Base-by-base conservation (phyloP, 2,329 filamentous ascomycete species). In the Aspergillus novoparasiticus region DNA sequence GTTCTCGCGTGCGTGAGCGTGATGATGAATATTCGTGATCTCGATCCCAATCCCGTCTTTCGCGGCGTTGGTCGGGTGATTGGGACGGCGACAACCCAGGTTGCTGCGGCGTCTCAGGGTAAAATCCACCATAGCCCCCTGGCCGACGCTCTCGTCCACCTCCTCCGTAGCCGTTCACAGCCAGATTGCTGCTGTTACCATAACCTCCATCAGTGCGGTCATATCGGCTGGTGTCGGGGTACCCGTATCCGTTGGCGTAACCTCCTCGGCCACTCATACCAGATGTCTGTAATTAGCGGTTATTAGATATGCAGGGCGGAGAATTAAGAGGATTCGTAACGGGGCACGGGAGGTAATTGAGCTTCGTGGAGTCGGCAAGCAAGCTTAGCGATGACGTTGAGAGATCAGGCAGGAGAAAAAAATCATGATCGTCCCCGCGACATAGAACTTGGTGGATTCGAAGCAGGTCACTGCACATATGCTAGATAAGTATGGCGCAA, bases 61-160 rank as follows among this genome's bases (percentile, higher is more conserved):
- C 76, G 57, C 73, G 73, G 36, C 70, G 70, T 30, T 72, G 70
- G 62, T 76, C 73, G 34, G 75, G 75, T 3, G 76, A 77, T 21
- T 72, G 69, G 4, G 64, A 64, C 11, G 73, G 67, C 1, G 71
- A 63, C 54, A 73, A 23, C n/a, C 71, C 66, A 16, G 74, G 65
- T 51, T 72, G 70, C 58, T 72, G 71, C 36, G 72, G 64, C 8
- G 73, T 55, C 45, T 78, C 77, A 23, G 72, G 63, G 34, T 77
- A 76, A 55, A 82, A 81, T 32, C 80, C 80, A 41, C 80, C 80
- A 61, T 82, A 82, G 28, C 80, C 80, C 50, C 80, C 80, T 2
- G 78, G 72, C 26, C 80, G 77, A 54, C 73, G 76, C 23, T 77
- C 78, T 54, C 77, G 71, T 50, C 64, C 64, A 32, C 66, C 65